Evolutionary conservation across 176 grass and related monocot species (phyloP), one percentile per base, ranked within the genome.

Genomic region (Ampelocalamus luodianensis): DNA sequence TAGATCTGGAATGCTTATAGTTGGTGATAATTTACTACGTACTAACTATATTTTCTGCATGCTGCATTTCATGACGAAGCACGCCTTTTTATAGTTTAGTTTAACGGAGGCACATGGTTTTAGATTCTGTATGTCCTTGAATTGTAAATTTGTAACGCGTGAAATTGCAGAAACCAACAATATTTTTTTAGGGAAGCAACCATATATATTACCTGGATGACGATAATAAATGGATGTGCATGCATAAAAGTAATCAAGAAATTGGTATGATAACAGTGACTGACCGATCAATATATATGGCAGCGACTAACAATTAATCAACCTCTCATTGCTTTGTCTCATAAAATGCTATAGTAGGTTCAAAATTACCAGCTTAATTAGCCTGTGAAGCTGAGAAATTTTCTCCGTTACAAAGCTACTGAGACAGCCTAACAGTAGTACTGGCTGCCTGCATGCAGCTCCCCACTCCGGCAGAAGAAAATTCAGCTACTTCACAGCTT

Each of bases 401-500:
- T 97, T 92, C 90, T 89, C 90, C 90, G 65, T 58, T 51, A 78
- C 87, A 86, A 74, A 80, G 80, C 60, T 85, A 27, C 84, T 36
- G 74, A 62, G 58, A 22, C 29, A 82, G 39, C 49, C 4, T 77
- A 63, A 34, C 12, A 22, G 17, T 43, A 69, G 0, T 0, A n/a
- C 59, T 48, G 39, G 14, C 26, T 53, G 40, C 22, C 67, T 61
- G 39, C 40, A 16, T 79, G 68, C 61, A 84, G 17, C 63, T 58
- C 85, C 55, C 26, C 26, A 1, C 18, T 34, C 54, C 20, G 10
- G 79, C 26, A 59, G 87, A 93, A 97, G 89, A 97, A 97, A 95
- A 95, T 97, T 97, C 89, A 91, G 71, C 95, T 93, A 93, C 92
- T 97, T 93, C 92, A 91, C 87, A 88, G 71, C 82, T 75, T 90